Conservation (phyloP, 495 filamentous ascomycete genomes). For the Daldinia caldariorum region DNA sequence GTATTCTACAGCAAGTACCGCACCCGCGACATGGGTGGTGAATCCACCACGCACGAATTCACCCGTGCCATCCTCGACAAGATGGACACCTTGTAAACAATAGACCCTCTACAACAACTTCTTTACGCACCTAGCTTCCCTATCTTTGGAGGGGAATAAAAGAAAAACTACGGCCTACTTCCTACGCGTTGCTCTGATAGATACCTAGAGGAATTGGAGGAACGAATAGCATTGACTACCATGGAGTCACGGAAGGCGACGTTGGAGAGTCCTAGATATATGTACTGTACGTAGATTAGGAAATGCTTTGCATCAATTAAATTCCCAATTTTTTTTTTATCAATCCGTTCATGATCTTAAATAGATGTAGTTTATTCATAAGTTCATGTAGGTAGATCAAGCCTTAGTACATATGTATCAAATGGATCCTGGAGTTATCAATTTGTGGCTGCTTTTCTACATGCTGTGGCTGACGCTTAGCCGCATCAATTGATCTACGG, state of each 20-base stretch:
- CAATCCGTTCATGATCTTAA: no score
- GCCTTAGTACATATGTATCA: no score
- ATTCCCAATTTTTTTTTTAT: neutral
- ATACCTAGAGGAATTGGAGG: constrained; percentile 39
- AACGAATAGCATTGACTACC: constrained; percentile 38
- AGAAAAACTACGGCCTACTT: constrained; percentile 36
- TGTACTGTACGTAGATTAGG: constrained; percentile 43
- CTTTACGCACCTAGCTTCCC: constrained; percentile 16
- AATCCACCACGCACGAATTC: constrained; percentile 90
- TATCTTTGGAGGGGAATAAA: no score
- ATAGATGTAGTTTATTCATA: no score
- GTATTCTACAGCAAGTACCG: constrained; percentile 70
- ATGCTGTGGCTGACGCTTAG: neutral
- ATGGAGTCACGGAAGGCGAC: constrained; percentile 41
- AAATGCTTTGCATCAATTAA: constrained; percentile 29
- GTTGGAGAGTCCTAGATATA: constrained; percentile 33
- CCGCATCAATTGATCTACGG: neutral
- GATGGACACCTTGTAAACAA: constrained; percentile 73
- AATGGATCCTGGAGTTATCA: neutral
- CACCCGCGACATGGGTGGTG: constrained; percentile 95
- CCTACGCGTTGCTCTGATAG: constrained; percentile 31
- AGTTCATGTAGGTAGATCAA: no score
- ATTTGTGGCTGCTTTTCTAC: neutral
- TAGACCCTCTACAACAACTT: constrained; percentile 5
- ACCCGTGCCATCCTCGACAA: constrained; percentile 90